These are phyloP conservation scores for Blastobotrys petasosporus DNA, from an alignment of 1,139 yeast species.

Conservation along the genomic window DNA sequence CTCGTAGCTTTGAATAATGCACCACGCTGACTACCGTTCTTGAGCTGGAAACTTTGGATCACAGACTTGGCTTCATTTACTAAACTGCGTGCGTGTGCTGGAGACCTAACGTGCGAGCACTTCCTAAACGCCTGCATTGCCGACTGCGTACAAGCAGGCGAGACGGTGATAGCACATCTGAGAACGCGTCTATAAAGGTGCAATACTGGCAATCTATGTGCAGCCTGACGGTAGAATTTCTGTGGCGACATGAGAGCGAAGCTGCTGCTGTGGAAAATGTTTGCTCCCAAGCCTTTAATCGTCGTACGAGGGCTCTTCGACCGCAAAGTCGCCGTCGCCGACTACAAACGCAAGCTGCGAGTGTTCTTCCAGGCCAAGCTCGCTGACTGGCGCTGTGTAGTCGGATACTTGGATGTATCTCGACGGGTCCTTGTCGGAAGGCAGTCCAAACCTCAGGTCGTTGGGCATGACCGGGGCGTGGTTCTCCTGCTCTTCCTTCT, in stretches of 20 bases:
- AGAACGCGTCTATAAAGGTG: slow-evolving; percentile 20
- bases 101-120: no score
- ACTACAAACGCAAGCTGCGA: slow-evolving; percentile 18
- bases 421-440: slow-evolving; percentile 13
- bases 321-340: slow-evolving; percentile 12
- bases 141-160: background rate
- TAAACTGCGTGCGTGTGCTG: slow-evolving; percentile 3
- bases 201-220: slow-evolving; percentile 20
- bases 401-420: slow-evolving; percentile 19
- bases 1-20: slow-evolving; percentile 18
- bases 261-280: no score
- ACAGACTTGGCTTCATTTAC: slow-evolving; percentile 10
- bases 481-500: background rate
- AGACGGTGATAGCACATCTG: slow-evolving; percentile 11
- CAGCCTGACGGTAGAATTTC: slow-evolving; percentile 17
- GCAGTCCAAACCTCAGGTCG: slow-evolving; percentile 18
- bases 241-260: slow-evolving; percentile 10
- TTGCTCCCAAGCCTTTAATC: background rate
- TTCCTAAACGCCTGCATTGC: background rate
- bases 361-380: slow-evolving; percentile 18
- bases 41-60: slow-evolving; percentile 16
- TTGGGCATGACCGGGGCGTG: slow-evolving; percentile 1
- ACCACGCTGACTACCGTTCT: background rate
- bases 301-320: slow-evolving; percentile 9
- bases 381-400: slow-evolving; percentile 12